phyloP scores from a whole-genome alignment of 768 basidiomycete genomes.

The Russula abietina region DNA sequence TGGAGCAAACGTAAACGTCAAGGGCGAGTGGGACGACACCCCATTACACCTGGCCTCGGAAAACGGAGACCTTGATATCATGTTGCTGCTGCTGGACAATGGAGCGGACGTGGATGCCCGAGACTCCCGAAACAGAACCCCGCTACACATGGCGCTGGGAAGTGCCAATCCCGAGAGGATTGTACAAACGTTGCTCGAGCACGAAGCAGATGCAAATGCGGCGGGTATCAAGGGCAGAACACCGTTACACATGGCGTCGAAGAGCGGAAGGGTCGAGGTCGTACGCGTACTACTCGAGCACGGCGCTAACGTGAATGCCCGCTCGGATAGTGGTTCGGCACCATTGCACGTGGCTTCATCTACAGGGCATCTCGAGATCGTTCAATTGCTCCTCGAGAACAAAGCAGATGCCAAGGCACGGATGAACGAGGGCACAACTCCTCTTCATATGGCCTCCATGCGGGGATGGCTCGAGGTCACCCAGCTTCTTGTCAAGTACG shows the following conservation, averaged over 20 bases:
- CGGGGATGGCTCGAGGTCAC: background rate
- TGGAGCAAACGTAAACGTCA: background rate
- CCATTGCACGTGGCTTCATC: background rate
- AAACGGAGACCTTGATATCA: background rate
- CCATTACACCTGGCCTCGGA: background rate
- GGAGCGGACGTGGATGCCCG: background rate
- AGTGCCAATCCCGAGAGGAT: background rate
- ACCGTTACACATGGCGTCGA: conserved; percentile 5
- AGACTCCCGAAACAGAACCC: background rate
- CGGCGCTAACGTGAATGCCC: background rate
- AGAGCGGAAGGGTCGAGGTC: background rate
- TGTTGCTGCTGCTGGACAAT: background rate
- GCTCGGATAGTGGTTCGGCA: background rate
- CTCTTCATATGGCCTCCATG: background rate
- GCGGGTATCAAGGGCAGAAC: background rate
- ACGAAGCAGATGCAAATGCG: background rate
- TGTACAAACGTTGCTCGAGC: conserved; percentile 5
- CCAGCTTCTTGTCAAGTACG: background rate
- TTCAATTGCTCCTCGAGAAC: background rate
- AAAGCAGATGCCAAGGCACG: background rate
- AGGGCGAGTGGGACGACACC: background rate
- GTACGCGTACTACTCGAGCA: background rate
- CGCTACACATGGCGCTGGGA: conserved; percentile 1
- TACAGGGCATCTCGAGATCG: background rate
- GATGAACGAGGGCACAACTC: background rate